These are phyloP conservation scores for Falciphora oryzae DNA, from an alignment of 2,329 filamentous ascomycete species.

Conservation along the genomic window DNA sequence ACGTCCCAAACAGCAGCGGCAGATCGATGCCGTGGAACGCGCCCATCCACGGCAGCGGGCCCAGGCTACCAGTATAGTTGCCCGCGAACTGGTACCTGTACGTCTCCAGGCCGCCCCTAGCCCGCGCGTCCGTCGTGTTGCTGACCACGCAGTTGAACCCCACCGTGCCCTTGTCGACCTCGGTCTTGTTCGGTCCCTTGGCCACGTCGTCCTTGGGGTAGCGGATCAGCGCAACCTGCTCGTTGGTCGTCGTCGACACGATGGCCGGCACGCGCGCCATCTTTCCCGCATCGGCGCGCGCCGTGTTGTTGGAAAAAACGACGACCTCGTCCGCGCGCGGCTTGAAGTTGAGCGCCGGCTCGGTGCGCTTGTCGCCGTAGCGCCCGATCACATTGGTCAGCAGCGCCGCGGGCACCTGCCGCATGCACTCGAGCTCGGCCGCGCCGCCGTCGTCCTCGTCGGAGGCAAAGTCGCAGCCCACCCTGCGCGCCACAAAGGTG, in stretches of 20 bases:
- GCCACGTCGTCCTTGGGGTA: conserved; percentile 24
- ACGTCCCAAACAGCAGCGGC: conserved; percentile 12
- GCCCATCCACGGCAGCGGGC: conserved; percentile 22
- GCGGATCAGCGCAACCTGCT: conserved; percentile 22
- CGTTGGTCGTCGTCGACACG: conserved; percentile 29
- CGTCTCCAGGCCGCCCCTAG: conserved; percentile 20
- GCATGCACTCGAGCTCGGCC: conserved; percentile 32
- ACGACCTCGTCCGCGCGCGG: conserved; percentile 19
- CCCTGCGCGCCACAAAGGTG: conserved; percentile 26
- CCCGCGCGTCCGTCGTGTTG: conserved; percentile 19
- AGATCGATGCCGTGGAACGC: conserved; percentile 13
- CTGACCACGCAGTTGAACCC: conserved; percentile 21
- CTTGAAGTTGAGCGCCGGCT: conserved; percentile 21
- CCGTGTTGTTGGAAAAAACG: conserved; percentile 9
- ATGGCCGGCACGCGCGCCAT: conserved; percentile 24
- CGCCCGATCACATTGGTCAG: conserved; percentile 27
- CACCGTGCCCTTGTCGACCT: conserved; percentile 19
- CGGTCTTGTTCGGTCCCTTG: conserved; percentile 22
- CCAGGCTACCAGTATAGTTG: conserved; percentile 31
- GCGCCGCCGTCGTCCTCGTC: conserved; percentile 13
- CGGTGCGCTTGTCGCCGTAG: conserved; percentile 21
- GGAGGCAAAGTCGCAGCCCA: conserved; percentile 27
- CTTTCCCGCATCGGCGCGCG: conserved; percentile 17
- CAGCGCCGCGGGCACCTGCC: conserved; percentile 23
- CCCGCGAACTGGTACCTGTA: conserved; percentile 36